phyloP scores from a whole-genome alignment of 1,284 basidiomycete species.

The Phylloboletellus chloephorus region DNA sequence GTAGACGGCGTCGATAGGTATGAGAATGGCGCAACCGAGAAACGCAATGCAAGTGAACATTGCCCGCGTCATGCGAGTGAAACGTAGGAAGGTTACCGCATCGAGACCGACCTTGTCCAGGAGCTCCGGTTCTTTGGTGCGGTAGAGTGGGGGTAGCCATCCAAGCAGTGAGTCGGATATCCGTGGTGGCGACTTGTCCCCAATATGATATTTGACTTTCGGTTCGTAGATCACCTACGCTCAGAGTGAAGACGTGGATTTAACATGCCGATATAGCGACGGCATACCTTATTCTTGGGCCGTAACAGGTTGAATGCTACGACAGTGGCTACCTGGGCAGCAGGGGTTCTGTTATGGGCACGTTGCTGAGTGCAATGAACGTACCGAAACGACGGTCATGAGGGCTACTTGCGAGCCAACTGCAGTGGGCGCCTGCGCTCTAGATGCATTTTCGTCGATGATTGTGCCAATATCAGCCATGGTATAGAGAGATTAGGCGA shows the following conservation, averaged over 20 bases:
- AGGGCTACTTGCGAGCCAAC: slow-evolving; percentile 78
- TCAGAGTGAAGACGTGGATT: background rate
- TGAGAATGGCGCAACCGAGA: slow-evolving; percentile 68
- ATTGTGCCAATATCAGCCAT: slow-evolving; percentile 42
- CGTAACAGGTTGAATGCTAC: slow-evolving; percentile 72
- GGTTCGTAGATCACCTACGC: slow-evolving; percentile 77
- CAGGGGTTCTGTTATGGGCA: slow-evolving; percentile 5
- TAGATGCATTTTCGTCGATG: slow-evolving; percentile 40
- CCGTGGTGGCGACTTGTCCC: slow-evolving; percentile 72
- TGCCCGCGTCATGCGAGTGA: slow-evolving; percentile 82
- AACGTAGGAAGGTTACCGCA: slow-evolving; percentile 89
- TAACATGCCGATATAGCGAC: background rate
- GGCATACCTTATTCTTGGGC: slow-evolving; percentile 67
- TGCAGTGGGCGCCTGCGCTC: slow-evolving; percentile 71
- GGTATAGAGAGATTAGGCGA: slow-evolving; percentile 15
- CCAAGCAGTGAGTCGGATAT: slow-evolving; percentile 80
- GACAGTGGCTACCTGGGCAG: slow-evolving; percentile 52
- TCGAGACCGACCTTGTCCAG: slow-evolving; percentile 91
- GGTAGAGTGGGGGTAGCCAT: slow-evolving; percentile 85
- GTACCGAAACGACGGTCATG: slow-evolving; percentile 64
- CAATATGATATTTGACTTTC: slow-evolving; percentile 83
- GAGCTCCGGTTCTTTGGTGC: slow-evolving; percentile 82
- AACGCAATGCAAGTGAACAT: slow-evolving; percentile 67
- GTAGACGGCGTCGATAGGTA: slow-evolving; percentile 74
- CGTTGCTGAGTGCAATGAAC: slow-evolving; percentile 23